These are phyloP conservation scores for Haplographium delicatum DNA, from an alignment of 495 filamentous ascomycete species.

Conservation along the genomic window DNA sequence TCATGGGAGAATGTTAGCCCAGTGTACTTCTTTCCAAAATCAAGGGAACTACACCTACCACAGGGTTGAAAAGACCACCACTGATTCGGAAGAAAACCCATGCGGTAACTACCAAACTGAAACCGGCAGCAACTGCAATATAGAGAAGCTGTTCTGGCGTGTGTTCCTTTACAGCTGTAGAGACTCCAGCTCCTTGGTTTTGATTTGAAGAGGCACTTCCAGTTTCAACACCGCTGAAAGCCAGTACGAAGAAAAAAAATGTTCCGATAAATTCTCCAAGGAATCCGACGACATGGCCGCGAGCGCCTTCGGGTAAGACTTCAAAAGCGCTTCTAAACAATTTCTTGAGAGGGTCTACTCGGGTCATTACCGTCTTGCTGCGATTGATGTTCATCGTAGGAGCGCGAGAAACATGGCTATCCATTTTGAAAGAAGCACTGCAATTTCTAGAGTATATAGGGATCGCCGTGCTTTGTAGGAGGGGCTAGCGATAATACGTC, in stretches of 20 bases:
- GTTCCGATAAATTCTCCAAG: slow-evolving; percentile 23
- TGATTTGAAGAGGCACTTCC: slow-evolving; percentile 39
- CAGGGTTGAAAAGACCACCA: slow-evolving; percentile 63
- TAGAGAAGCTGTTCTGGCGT: slow-evolving; percentile 48
- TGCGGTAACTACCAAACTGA: slow-evolving; percentile 55
- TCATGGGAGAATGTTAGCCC: neutral
- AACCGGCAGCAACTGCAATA: slow-evolving; percentile 54
- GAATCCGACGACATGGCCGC: slow-evolving; percentile 18
- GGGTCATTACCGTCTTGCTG: slow-evolving; percentile 3
- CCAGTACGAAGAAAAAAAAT: slow-evolving; percentile 18
- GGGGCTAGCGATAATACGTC: too few species aligned
- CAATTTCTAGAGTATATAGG: neutral
- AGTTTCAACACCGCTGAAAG: slow-evolving; percentile 34
- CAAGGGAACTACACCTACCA: slow-evolving; percentile 36
- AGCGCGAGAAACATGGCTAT: neutral
- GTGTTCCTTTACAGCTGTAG: slow-evolving; percentile 4
- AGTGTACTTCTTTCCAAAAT: neutral
- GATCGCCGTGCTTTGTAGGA: neutral
- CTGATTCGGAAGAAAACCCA: slow-evolving; percentile 64
- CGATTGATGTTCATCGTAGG: slow-evolving; percentile 18
- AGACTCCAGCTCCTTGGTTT: slow-evolving; percentile 6
- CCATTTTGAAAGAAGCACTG: neutral
- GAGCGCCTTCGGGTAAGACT: slow-evolving; percentile 1
- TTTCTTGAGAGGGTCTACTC: slow-evolving; percentile 13
- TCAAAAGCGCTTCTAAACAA: slow-evolving; percentile 13